Percentiles rank a stretch among this genome's conserved stretches.
Conservation (phyloP, 2,329 filamentous ascomycete genomes). For the Helotiales sp. region DNA sequence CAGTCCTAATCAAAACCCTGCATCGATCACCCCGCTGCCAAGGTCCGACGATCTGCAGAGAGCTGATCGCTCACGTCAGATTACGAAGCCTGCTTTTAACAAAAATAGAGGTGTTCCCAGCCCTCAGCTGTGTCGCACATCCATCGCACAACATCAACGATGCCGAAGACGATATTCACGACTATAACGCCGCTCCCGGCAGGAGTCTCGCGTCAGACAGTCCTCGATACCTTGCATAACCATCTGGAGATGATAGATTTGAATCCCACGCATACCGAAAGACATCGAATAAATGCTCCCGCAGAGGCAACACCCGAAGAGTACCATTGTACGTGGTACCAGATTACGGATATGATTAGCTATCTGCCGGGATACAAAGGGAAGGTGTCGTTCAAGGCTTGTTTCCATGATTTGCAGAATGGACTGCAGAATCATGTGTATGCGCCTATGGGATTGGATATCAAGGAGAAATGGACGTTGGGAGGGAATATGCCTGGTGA, state of each 20-base stretch:
- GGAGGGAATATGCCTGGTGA: constrained; percentile 74
- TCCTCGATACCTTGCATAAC: constrained; percentile 76
- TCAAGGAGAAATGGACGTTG: constrained; percentile 77
- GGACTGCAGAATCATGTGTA: constrained; percentile 84
- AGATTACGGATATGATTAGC: constrained; percentile 75
- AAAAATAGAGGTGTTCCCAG: neutral
- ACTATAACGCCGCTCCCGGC: constrained; percentile 77
- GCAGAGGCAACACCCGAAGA: constrained; percentile 73
- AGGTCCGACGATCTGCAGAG: neutral
- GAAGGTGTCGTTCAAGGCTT: constrained; percentile 77
- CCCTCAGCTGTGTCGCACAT: neutral
- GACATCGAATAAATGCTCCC: constrained; percentile 69
- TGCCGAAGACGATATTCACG: constrained; percentile 76
- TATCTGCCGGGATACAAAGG: constrained; percentile 71
- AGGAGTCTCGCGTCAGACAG: constrained; percentile 69
- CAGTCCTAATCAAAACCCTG: neutral
- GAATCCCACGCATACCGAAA: constrained; percentile 78
- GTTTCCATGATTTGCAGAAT: constrained; percentile 73
- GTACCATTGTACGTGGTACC: constrained; percentile 75
- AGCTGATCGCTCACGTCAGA: constrained; percentile 17
- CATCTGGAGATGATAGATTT: constrained; percentile 81
- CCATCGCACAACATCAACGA: constrained; percentile 44
- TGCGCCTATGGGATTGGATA: constrained; percentile 79
- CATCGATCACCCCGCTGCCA: constrained; percentile 6
- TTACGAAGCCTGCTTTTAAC: neutral